phyloP scores from a whole-genome alignment of 352 stramenopile genomes.

The Phytophthora foliorum region DNA sequence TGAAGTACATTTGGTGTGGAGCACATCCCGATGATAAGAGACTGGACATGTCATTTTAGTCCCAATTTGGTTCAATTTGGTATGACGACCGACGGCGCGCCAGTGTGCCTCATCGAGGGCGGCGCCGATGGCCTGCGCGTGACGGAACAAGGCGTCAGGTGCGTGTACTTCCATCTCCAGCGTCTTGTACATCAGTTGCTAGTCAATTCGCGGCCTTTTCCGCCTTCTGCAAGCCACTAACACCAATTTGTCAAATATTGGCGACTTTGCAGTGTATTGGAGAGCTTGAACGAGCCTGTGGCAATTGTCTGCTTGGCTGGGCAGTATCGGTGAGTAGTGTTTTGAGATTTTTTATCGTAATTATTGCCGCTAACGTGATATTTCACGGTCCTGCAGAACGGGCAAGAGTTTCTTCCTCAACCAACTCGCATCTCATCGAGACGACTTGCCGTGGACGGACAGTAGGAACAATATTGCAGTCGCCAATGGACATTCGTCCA shows the following conservation, averaged over 20 bases:
- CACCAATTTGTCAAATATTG: neutral
- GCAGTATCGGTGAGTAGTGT: constrained; percentile 74
- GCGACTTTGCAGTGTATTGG: constrained; percentile 51
- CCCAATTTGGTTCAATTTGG: constrained; percentile 5
- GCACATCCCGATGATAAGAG: constrained; percentile 28
- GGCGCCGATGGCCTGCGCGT: constrained; percentile 59
- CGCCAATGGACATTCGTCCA: constrained; percentile 18
- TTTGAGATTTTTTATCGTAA: neutral
- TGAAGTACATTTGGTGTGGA: neutral
- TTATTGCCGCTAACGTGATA: neutral
- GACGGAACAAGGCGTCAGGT: constrained; percentile 65
- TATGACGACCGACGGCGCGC: constrained; percentile 42
- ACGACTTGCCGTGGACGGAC: constrained; percentile 31
- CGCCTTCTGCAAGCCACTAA: constrained; percentile 13
- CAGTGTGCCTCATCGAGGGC: constrained; percentile 73
- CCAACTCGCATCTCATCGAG: constrained; percentile 59
- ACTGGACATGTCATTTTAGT: constrained; percentile 22
- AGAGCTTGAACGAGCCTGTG: constrained; percentile 72
- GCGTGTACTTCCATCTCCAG: constrained; percentile 1
- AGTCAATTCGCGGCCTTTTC: neutral
- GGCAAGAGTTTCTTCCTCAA: constrained; percentile 93
- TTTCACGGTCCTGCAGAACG: constrained; percentile 49
- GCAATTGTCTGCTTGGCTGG: constrained; percentile 85
- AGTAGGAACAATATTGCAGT: constrained; percentile 9
- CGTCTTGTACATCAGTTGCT: neutral